Evolutionary conservation across 176 grass and related monocot species (phyloP), one percentile per base, ranked within the genome.

Genomic region (Oryza glumipatula): DNA sequence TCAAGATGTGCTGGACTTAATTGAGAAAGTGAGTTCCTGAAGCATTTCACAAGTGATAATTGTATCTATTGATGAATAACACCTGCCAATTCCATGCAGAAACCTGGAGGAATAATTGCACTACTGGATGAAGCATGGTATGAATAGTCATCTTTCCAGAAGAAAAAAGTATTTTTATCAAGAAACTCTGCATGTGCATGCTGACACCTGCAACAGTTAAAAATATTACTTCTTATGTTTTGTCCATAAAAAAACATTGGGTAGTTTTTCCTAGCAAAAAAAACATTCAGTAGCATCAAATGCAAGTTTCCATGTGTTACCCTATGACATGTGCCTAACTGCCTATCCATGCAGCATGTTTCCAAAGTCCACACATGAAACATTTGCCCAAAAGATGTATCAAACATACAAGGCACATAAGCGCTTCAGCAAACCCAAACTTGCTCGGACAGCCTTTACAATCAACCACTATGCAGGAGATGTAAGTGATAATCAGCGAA

Each of bases 41-140:
- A 76, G 22, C n/a, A 76, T 81, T 39, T 79, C 11, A 17, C 11
- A 72, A 77, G 73, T 14, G 26, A 56, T 77, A 26, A 26, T 76
- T 80, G 24, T 86, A 67, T 84, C 28, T 16, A 11, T 32, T 70
- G 22, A 70, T 70, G 67, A 79, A 67, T 60, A 68, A 84, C 73
- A 65, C 72, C 68, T 88, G 44, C 73, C 19, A 41, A 83, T 65
- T 88, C 10, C 35, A 74, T 88, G 87, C 90, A 98, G 95, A 98
- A 95, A 98, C 93, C 95, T 80, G 95, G 95, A 77, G 95, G 95
- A 79, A 95, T 98, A 90, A 93, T 98, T 87, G 92, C 95, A 69
- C 95, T 98, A 33, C 91, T 98, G 74, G 95, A 98, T 48, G 95
- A 98, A 83, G 95, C 95, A 84, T 98, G 95, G 95, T 98, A 95